These are phyloP conservation scores for Trypanosoma conorhini DNA, from an alignment of 208 protist species.

Conservation along the genomic window DNA sequence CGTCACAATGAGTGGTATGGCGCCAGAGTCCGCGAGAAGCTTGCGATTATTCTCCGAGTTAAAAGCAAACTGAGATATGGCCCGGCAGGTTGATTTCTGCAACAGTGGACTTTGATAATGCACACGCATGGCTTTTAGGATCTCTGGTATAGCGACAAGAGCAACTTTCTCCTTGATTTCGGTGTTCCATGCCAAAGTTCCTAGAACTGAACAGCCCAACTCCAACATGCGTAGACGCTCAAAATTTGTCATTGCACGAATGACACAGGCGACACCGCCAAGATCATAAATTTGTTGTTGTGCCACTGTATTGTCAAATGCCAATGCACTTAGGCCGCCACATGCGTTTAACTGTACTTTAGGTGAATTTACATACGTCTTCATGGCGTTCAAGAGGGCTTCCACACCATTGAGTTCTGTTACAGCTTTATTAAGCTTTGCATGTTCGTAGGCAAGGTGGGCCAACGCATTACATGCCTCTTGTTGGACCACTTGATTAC, in stretches of 20 bases:
- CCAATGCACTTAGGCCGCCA: slow-evolving; percentile 87
- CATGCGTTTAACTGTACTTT: slow-evolving; percentile 93
- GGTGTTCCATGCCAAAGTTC: slow-evolving; percentile 92
- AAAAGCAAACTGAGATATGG: slow-evolving; percentile 93
- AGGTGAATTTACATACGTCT: slow-evolving; percentile 60
- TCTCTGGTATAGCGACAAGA: slow-evolving; percentile 80
- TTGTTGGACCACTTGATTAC: slow-evolving; percentile 82
- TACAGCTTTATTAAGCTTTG: slow-evolving; percentile 75
- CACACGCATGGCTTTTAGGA: slow-evolving; percentile 82
- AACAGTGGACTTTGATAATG: slow-evolving; percentile 79
- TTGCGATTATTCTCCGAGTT: slow-evolving; percentile 91
- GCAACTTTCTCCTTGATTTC: slow-evolving; percentile 90
- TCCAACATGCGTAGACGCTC: slow-evolving; percentile 90
- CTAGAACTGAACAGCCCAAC: slow-evolving; percentile 90
- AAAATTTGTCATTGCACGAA: slow-evolving; percentile 86
- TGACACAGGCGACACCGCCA: slow-evolving; percentile 85
- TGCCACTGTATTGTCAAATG: slow-evolving; percentile 89
- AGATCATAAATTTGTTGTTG: slow-evolving; percentile 92
- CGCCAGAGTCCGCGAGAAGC: slow-evolving; percentile 78
- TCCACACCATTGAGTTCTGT: slow-evolving; percentile 76
- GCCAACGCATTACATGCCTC: slow-evolving; percentile 92
- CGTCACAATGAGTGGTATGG: slow-evolving; percentile 85
- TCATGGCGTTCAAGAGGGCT: slow-evolving; percentile 79
- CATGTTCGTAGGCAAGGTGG: slow-evolving; percentile 90
- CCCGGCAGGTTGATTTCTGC: slow-evolving; percentile 91